phyloP scores from a whole-genome alignment of 352 stramenopile genomes.

The Phytopythium cucurbitacearum region DNA sequence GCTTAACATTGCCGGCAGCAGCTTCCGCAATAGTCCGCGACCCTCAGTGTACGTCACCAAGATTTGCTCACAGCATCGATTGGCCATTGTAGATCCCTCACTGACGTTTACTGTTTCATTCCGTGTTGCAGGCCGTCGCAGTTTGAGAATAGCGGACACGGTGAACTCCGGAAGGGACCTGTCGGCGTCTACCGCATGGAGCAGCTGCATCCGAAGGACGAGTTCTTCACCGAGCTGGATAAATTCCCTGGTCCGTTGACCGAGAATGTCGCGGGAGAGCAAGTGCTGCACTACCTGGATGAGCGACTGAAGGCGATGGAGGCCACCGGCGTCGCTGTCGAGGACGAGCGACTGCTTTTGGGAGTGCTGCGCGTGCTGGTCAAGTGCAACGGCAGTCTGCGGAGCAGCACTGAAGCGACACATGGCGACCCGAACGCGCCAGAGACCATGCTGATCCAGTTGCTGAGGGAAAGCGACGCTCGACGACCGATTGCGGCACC shows the following conservation, averaged over 20 bases:
- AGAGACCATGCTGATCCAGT: constrained; percentile 57
- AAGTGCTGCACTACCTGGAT: constrained; percentile 65
- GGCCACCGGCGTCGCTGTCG: constrained; percentile 21
- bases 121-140: constrained; percentile 32
- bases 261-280: constrained; percentile 52
- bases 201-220: constrained; percentile 67
- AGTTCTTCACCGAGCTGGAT: constrained; percentile 64
- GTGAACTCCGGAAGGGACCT: constrained; percentile 75
- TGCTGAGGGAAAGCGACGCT: constrained; percentile 68
- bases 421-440: constrained; percentile 54
- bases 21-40: constrained; percentile 63
- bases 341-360: constrained; percentile 69
- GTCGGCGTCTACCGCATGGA: constrained; percentile 80
- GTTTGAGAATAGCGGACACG: constrained; percentile 44
- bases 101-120: not conserved
- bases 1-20: constrained; percentile 53
- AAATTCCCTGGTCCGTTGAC: constrained; percentile 75
- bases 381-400: constrained; percentile 79
- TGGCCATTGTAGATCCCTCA: constrained; percentile 1
- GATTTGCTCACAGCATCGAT: not conserved
- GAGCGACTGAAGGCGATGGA: constrained; percentile 43
- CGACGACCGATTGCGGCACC: constrained; percentile 22
- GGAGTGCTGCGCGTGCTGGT: constrained; percentile 67
- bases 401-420: constrained; percentile 27
- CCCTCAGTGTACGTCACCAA: constrained; percentile 34